Percentiles rank a stretch among this genome's conserved stretches.
Evolutionary conservation across 2,329 filamentous ascomycete genomes (phyloP).

Genomic region (Neonectria neomacrospora): DNA sequence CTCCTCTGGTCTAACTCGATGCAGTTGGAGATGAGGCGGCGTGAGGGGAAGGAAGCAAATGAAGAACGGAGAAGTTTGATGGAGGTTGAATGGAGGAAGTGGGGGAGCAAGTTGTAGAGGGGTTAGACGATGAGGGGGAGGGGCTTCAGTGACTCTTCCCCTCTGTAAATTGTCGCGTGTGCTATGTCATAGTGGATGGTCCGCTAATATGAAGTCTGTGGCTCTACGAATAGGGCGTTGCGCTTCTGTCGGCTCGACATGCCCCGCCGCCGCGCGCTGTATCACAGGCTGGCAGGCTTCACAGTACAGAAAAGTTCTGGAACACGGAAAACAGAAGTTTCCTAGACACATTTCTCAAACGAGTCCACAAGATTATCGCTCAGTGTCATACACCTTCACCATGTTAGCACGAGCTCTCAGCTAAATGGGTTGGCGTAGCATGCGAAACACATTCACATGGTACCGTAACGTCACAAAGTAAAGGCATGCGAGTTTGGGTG

Average conservation of each 20-base stretch:
- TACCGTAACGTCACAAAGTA: not conserved
- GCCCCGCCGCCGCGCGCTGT: not conserved
- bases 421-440: not conserved
- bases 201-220: slow-evolving; percentile 19
- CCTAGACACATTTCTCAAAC: not conserved
- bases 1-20: slow-evolving; percentile 14
- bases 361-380: not conserved
- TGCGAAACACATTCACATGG: not conserved
- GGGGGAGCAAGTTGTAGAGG: slow-evolving; percentile 15
- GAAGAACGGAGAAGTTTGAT: not conserved
- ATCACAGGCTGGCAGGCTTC: not conserved
- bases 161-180: not conserved
- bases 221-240: not conserved
- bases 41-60: slow-evolving; percentile 21
- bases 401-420: not conserved
- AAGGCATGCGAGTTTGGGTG: not conserved
- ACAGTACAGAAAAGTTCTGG: not conserved
- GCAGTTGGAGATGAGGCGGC: slow-evolving; percentile 14
- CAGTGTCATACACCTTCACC: too few relatives aligned
- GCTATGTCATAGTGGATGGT: slow-evolving; percentile 26
- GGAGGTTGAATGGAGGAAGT: not conserved
- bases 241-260: not conserved
- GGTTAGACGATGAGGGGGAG: slow-evolving; percentile 1
- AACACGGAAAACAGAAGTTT: not conserved
- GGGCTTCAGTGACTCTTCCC: not conserved